Conservation (phyloP, 495 filamentous ascomycete genomes). For the Schizothecium vesticola region DNA sequence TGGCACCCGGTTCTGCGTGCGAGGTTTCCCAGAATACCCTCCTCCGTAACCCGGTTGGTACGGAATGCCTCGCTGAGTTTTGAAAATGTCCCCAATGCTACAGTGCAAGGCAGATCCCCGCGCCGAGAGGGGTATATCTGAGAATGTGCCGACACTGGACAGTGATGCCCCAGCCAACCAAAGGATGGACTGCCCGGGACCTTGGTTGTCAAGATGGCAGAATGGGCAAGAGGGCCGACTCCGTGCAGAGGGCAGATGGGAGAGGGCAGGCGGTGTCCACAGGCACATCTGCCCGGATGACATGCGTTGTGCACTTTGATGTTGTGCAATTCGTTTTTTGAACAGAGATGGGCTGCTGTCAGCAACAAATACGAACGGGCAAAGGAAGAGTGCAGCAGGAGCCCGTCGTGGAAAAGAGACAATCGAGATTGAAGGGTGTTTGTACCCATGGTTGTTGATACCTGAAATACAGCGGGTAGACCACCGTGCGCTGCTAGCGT, state of each 20-base stretch:
- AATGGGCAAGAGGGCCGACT: too few relatives aligned
- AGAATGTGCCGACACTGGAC: not conserved
- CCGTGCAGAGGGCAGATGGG: too few relatives aligned
- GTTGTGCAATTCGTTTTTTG: not conserved
- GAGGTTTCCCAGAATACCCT: not conserved
- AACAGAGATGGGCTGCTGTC: not conserved
- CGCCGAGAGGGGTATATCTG: conserved; percentile 8
- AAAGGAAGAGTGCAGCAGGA: not conserved
- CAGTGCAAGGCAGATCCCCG: conserved; percentile 9
- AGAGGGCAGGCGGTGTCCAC: too few relatives aligned
- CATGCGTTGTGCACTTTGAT: conserved; percentile 1
- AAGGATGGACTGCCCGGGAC: conserved; percentile 3
- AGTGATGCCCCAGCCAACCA: conserved; percentile 2
- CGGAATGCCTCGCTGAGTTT: not conserved
- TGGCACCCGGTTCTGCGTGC: not conserved
- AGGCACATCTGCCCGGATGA: not conserved
- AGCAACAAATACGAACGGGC: not conserved
- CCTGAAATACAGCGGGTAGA: conserved; percentile 21
- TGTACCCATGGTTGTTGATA: conserved; percentile 18
- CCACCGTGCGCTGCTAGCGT: conserved; percentile 23
- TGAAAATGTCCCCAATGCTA: conserved; percentile 5
- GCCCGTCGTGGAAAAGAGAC: conserved; percentile 5
- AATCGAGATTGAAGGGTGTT: conserved; percentile 24
- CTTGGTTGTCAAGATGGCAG: conserved; percentile 5
- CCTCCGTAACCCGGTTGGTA: not conserved